Conservation (phyloP, 345 rosid genomes). For the Murraya koenigii region DNA sequence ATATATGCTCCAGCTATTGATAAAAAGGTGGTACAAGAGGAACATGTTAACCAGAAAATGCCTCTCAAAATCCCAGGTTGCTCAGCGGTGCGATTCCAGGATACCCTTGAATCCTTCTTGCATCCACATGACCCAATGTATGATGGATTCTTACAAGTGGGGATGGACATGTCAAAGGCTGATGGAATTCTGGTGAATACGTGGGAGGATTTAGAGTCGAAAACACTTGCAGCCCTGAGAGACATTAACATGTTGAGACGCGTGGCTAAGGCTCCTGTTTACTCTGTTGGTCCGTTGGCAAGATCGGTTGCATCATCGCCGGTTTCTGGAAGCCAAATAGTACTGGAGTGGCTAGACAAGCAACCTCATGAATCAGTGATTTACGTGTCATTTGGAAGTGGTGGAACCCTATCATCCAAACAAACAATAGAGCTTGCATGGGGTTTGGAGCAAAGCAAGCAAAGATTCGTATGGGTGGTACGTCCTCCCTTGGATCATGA, state of each 20-base stretch:
- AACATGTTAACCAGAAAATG: slow-evolving; percentile 17
- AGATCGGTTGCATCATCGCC: not conserved
- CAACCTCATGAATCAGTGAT: slow-evolving; percentile 39
- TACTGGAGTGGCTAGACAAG: slow-evolving; percentile 39
- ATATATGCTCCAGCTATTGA: slow-evolving; percentile 38
- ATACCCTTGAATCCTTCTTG: slow-evolving; percentile 34
- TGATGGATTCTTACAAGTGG: slow-evolving; percentile 20
- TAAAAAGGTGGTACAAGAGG: slow-evolving; percentile 18
- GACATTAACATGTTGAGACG: slow-evolving; percentile 23
- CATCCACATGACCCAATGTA: slow-evolving; percentile 18
- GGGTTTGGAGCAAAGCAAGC: slow-evolving; percentile 35
- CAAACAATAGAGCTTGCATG: slow-evolving; percentile 43
- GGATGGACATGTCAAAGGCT: slow-evolving; percentile 31
- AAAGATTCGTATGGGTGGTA: slow-evolving; percentile 42
- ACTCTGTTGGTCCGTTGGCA: slow-evolving; percentile 36
- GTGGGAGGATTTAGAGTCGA: slow-evolving; percentile 47
- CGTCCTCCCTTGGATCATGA: slow-evolving; percentile 37
- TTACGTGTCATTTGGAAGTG: slow-evolving; percentile 49
- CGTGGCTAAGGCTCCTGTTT: slow-evolving; percentile 23
- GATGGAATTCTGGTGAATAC: slow-evolving; percentile 59
- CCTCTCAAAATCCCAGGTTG: slow-evolving; percentile 55
- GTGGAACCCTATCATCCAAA: slow-evolving; percentile 34
- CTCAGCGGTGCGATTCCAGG: slow-evolving; percentile 41
- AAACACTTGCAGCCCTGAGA: slow-evolving; percentile 23
- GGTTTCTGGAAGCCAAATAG: not conserved